These are phyloP conservation scores for Trichophyton equinum DNA, from an alignment of 2,329 filamentous ascomycete genomes.

Conservation along the genomic window DNA sequence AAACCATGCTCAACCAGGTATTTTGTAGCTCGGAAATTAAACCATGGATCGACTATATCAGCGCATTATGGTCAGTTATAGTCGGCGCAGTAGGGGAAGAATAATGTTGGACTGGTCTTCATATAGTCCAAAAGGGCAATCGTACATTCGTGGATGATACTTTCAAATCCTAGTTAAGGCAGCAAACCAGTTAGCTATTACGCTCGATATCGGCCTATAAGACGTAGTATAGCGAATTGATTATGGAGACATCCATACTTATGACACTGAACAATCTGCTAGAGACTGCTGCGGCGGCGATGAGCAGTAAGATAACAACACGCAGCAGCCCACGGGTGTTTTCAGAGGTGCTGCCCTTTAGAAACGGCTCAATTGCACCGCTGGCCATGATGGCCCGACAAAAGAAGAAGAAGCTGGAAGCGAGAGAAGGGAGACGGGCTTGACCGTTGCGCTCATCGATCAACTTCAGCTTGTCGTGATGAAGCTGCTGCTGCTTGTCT, in stretches of 20 bases:
- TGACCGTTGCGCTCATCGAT: not conserved
- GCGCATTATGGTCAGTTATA: not conserved
- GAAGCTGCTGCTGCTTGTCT: not conserved
- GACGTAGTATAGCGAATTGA: not conserved
- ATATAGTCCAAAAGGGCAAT: conserved; percentile 20
- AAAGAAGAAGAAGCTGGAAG: conserved; percentile 22
- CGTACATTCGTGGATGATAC: conserved; percentile 98
- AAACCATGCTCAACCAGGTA: conserved; percentile 95
- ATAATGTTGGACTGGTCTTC: not conserved
- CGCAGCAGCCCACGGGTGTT: conserved; percentile 76
- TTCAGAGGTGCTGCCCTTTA: conserved; percentile 65
- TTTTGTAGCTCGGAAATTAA: conserved; percentile 98
- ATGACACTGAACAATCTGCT: conserved; percentile 98
- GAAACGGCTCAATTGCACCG: conserved; percentile 44
- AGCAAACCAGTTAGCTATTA: conserved; percentile 20
- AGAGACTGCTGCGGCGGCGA: conserved; percentile 80
- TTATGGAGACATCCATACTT: conserved; percentile 47
- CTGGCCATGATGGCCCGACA: conserved; percentile 13
- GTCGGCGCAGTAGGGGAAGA: not conserved
- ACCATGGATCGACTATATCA: conserved; percentile 86
- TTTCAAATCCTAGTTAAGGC: conserved; percentile 64
- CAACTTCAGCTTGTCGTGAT: not conserved
- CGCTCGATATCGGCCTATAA: not conserved
- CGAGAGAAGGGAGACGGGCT: conserved; percentile 14
- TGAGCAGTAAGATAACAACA: conserved; percentile 78